These are phyloP conservation scores for Friedmanniomyces endolithicus DNA, from an alignment of 495 filamentous ascomycete species.

Conservation along the genomic window DNA sequence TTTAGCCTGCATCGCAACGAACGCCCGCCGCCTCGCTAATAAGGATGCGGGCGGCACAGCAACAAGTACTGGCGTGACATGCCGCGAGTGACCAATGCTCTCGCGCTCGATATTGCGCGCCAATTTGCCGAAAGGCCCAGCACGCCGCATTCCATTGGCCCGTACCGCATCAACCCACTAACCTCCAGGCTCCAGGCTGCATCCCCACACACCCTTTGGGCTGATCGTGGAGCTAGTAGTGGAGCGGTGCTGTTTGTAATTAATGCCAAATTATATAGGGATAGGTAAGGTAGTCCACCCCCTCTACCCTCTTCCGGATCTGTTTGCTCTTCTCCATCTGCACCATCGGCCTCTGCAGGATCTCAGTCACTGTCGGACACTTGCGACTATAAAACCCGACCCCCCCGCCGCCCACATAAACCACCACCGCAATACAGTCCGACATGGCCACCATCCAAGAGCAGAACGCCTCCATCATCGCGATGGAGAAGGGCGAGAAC, in stretches of 20 bases:
- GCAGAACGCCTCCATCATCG: conserved; percentile 13
- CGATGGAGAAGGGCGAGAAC: conserved; percentile 17
- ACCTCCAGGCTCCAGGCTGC: neutral
- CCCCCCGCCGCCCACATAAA: too few species aligned
- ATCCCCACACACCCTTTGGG: neutral
- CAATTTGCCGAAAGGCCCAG: neutral
- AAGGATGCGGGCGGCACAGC: conserved; percentile 2
- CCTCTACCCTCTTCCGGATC: neutral
- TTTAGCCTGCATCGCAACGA: neutral
- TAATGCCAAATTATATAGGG: neutral
- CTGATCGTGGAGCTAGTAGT: neutral
- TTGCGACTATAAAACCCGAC: neutral
- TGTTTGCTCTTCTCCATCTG: neutral
- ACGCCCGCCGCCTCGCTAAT: neutral
- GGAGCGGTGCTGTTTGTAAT: neutral
- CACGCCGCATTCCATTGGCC: conserved; percentile 1
- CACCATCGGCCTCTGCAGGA: neutral
- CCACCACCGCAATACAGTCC: neutral
- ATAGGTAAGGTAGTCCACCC: neutral
- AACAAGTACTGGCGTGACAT: neutral
- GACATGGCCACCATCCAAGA: conserved; percentile 9
- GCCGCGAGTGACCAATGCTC: conserved; percentile 1
- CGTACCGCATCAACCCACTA: neutral
- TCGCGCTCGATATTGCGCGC: neutral
- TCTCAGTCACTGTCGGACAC: neutral